A percentile compares a stretch with the other conserved stretches of the same genome.
Evolutionary conservation across 1,284 basidiomycete species (phyloP).

Genomic region (Athelia psychrophila): DNA sequence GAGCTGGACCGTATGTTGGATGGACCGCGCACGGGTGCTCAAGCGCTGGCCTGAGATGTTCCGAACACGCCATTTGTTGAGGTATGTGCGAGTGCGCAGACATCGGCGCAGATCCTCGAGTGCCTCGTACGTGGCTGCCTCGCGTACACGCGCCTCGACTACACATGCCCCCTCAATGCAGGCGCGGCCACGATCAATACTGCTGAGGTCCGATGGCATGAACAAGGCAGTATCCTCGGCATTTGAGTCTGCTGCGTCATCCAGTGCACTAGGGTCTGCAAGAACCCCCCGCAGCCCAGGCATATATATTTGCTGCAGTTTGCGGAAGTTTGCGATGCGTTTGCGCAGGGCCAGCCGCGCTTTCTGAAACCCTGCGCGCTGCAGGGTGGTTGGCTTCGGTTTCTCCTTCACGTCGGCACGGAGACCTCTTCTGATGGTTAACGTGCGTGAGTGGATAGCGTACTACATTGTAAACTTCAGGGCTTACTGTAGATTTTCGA

Average conservation of each 20-base stretch:
- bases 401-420: background rate
- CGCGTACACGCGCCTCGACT: conserved; percentile 24
- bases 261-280: background rate
- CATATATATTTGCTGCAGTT: background rate
- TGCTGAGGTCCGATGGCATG: background rate
- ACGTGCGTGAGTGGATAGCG: background rate
- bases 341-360: background rate
- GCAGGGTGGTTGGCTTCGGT: background rate
- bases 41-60: conserved; percentile 22
- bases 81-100: conserved; percentile 18
- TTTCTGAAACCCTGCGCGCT: background rate
- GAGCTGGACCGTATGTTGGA: conserved; percentile 15
- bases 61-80: conserved; percentile 22
- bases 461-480: background rate
- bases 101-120: conserved; percentile 24
- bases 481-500: background rate
- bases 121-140: conserved; percentile 20
- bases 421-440: background rate
- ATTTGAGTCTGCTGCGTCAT: background rate
- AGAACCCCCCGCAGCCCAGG: background rate
- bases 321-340: background rate
- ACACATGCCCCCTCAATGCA: conserved; percentile 6
- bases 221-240: background rate
- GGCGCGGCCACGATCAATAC: background rate
- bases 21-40: conserved; percentile 17